These are phyloP conservation scores for Dictyostelium citrinum DNA, from an alignment of 78 protist species.

Conservation along the genomic window DNA sequence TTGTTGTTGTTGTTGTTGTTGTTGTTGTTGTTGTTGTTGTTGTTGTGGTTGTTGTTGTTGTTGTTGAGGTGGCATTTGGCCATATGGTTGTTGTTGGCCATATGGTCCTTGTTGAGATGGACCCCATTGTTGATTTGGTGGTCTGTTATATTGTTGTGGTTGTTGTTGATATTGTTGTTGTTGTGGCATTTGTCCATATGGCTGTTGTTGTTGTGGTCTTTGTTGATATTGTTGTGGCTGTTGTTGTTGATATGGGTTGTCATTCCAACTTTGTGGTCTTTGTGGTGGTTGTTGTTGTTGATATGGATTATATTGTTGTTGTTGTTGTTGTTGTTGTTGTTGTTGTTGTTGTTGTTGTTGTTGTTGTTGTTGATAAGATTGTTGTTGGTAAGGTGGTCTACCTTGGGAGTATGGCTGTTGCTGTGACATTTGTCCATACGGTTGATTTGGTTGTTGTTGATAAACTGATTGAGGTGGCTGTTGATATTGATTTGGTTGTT, in stretches of 20 bases:
- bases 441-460: background rate
- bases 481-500: background rate
- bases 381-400: background rate
- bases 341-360: background rate
- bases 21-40: background rate
- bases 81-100: background rate
- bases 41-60: slow-evolving; percentile 33
- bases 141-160: background rate
- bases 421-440: background rate
- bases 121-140: background rate
- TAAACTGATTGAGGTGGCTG: slow-evolving; percentile 1
- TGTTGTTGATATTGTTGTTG: background rate
- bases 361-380: background rate
- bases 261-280: background rate
- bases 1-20: slow-evolving; percentile 1
- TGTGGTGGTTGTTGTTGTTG: slow-evolving; percentile 4
- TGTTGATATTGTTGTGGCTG: background rate
- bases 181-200: background rate
- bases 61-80: slow-evolving; percentile 15
- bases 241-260: background rate
- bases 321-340: background rate
- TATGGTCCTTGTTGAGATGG: slow-evolving; percentile 9
- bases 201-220: background rate
- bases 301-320: background rate
- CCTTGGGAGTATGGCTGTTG: background rate